Evolutionary conservation across 2,329 filamentous ascomycete genomes (phyloP), one percentile per base, ranked within the genome.

Genomic region (Fusarium marasasianum): DNA sequence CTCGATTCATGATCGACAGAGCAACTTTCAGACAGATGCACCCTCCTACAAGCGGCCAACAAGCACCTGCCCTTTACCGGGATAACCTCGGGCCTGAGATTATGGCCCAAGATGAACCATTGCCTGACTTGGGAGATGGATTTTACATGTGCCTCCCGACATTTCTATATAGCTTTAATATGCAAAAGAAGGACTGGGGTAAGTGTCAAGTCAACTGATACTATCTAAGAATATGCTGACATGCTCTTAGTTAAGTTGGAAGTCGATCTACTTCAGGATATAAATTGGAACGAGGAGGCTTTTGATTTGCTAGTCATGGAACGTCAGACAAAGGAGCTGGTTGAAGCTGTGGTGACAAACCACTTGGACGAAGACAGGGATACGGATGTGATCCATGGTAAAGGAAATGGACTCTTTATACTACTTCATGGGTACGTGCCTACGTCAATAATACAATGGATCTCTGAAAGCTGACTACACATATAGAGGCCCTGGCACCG

Each of bases 121-220:
- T 26, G 7, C 31, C 55, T 1, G 54, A 59, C 6, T 17, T 60
- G 13, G 37, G 43, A 7, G 61, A 63, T 17, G 37, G n/a, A 3
- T 63, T 63, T 0, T 60, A 40, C 2, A 37, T 63, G 29, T 63
- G 61, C 22, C 61, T 63, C 8, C 54, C 54, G 0, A 63, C 54
- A 13, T 14, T 24, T 8, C 18, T 63, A 2, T 29, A 40, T 9
- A 54, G 54, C 1, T 63, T 63, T 3, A 60, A 63, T 7, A 63
- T 63, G 61, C 35, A 63, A n/a, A 63, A 63, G 29, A 63, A 60
- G 17, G 37, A 60, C 22, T 60, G 61, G 54, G 29, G 37, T 57
- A 37, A 18, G 4, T 6, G 1, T 15, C 1, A 22, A 17, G 0
- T 4, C 5, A 0, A 2, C 17, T 45, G 5, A 47, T 1, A 2